phyloP scores from a whole-genome alignment of 2,329 filamentous ascomycete species.

The Talaromyces atroroseus region DNA sequence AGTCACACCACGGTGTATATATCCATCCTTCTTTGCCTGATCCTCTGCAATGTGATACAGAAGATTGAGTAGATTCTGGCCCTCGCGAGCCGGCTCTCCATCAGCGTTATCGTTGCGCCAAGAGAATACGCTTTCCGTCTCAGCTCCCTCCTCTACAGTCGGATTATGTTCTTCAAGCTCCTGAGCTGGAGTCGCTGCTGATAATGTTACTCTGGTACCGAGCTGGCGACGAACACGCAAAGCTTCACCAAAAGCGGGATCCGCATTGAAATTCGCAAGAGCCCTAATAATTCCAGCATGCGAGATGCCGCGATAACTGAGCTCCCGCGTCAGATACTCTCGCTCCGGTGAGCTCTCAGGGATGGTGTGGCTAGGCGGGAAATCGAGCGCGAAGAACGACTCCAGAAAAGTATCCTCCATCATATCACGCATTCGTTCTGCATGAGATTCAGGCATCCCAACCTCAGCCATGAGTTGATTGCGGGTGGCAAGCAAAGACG shows the following conservation, averaged over 20 bases:
- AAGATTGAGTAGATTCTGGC: conserved; percentile 76
- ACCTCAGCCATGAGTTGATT: conserved; percentile 40
- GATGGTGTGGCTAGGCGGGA: conserved; percentile 32
- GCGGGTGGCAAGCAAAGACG: conserved; percentile 36
- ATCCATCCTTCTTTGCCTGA: conserved; percentile 79
- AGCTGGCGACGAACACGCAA: conserved; percentile 34
- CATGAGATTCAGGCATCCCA: conserved; percentile 32
- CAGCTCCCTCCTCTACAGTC: conserved; percentile 23
- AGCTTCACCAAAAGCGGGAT: conserved; percentile 36
- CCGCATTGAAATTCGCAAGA: conserved; percentile 33
- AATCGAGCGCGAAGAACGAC: conserved; percentile 38
- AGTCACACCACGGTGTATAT: conserved; percentile 84
- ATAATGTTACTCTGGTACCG: conserved; percentile 33
- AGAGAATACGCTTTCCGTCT: conserved; percentile 42
- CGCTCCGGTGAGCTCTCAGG: conserved; percentile 29
- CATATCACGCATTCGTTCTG: conserved; percentile 38
- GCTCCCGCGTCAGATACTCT: conserved; percentile 33
- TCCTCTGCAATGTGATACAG: conserved; percentile 92
- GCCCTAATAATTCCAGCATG: conserved; percentile 33
- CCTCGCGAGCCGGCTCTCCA: conserved; percentile 42
- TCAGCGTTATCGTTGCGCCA: conserved; percentile 42
- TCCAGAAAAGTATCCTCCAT: conserved; percentile 42
- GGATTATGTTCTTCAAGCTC: conserved; percentile 15
- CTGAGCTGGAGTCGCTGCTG: conserved; percentile 20
- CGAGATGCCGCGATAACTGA: conserved; percentile 36